Conservation (phyloP, 1,284 basidiomycete genomes). For the Ceratobasidium sp. region DNA sequence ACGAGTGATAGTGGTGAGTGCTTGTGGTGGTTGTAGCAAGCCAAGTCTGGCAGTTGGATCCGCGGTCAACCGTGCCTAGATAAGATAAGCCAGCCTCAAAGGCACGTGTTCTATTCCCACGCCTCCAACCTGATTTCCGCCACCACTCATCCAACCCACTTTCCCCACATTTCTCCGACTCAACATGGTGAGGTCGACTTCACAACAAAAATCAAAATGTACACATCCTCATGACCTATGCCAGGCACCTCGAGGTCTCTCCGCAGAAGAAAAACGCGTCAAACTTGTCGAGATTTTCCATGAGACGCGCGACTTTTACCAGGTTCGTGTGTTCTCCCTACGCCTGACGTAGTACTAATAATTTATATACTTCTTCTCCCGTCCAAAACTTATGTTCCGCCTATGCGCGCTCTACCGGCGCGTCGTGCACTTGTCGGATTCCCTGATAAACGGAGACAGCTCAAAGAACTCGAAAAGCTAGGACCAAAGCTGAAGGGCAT, state of each 20-base stretch:
- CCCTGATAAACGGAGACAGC: slow-evolving; percentile 58
- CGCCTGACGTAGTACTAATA: neutral
- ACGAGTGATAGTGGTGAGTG: neutral
- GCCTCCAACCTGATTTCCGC: neutral
- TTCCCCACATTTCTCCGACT: neutral
- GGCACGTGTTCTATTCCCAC: neutral
- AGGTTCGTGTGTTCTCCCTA: neutral
- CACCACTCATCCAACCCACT: neutral
- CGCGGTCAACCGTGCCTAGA: neutral
- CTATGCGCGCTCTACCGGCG: neutral
- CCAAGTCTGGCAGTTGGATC: neutral
- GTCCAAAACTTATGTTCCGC: neutral
- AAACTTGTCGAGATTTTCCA: slow-evolving; percentile 89
- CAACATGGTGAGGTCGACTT: neutral
- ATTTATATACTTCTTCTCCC: neutral
- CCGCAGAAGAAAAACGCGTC: slow-evolving; percentile 81
- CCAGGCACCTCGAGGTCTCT: slow-evolving; percentile 63
- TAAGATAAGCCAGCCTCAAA: neutral
- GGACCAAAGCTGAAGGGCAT: slow-evolving; percentile 88
- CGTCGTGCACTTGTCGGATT: too few relatives aligned
- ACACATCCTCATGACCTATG: neutral
- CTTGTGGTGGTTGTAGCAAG: neutral
- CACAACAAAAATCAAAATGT: too few relatives aligned
- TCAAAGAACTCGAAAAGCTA: slow-evolving; percentile 90
- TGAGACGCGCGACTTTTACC: slow-evolving; percentile 70